Conservation (phyloP, 1,284 basidiomycete species). For the Ustilago trichophora region DNA sequence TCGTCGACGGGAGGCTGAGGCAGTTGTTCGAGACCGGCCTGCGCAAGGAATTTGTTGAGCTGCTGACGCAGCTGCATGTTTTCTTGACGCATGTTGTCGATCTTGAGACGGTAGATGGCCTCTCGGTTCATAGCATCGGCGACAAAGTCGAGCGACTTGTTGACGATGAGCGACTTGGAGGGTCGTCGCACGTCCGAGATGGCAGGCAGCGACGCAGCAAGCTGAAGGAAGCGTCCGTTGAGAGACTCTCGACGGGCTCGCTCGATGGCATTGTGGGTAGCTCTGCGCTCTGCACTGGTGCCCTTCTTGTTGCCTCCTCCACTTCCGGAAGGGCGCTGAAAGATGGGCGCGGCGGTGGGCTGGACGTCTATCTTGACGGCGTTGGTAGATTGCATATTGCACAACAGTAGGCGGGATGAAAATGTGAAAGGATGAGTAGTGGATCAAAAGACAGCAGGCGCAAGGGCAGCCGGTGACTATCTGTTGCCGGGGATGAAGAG, state of each 20-base stretch:
- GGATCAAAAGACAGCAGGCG: slow-evolving; percentile 5
- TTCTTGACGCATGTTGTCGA: slow-evolving; percentile 48
- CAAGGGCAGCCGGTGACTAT: slow-evolving; percentile 14
- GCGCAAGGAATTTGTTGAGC: slow-evolving; percentile 50
- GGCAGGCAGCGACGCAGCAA: slow-evolving; percentile 54
- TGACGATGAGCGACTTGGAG: slow-evolving; percentile 60
- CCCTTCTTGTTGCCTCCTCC: slow-evolving; percentile 61
- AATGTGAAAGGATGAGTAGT: background rate
- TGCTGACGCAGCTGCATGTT: slow-evolving; percentile 49
- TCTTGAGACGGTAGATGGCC: slow-evolving; percentile 47
- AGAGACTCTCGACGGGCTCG: slow-evolving; percentile 58
- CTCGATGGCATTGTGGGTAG: slow-evolving; percentile 61
- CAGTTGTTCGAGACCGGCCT: slow-evolving; percentile 45
- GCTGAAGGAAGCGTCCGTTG: slow-evolving; percentile 57
- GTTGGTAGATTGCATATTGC: slow-evolving; percentile 28
- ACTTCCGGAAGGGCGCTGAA: slow-evolving; percentile 38
- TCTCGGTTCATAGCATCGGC: slow-evolving; percentile 51
- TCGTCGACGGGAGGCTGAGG: slow-evolving; percentile 27
- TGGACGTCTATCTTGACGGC: slow-evolving; percentile 10
- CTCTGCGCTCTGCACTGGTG: slow-evolving; percentile 54
- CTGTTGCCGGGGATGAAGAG: background rate
- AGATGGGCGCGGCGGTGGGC: slow-evolving; percentile 9
- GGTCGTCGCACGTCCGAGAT: slow-evolving; percentile 56
- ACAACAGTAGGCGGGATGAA: background rate
- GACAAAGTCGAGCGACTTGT: slow-evolving; percentile 60